A percentile compares a stretch with the other conserved stretches of the same genome.
Evolutionary conservation across 2,329 filamentous ascomycete genomes (phyloP).

Genomic region (Bimuria novae-zelandiae): DNA sequence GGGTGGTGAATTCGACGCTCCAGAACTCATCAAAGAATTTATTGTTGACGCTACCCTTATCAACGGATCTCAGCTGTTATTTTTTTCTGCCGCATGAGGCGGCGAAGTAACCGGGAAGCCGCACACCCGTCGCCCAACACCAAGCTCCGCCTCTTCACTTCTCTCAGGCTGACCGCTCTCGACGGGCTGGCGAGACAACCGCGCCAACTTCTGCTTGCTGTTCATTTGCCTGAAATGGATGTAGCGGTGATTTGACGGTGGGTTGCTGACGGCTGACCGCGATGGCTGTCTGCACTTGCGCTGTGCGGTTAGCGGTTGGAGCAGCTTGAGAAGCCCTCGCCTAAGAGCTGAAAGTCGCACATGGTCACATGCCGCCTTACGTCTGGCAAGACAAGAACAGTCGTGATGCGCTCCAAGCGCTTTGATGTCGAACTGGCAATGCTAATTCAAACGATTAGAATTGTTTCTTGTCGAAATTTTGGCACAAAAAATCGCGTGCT

Average conservation of each 20-base stretch:
- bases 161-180: no score
- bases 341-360: no score
- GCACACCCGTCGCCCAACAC: conserved; percentile 2
- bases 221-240: no score
- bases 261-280: not conserved
- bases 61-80: not conserved
- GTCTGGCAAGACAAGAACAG: not conserved
- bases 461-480: no score
- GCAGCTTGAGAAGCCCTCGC: not conserved
- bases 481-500: no score
- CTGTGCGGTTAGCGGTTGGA: not conserved
- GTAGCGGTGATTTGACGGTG: not conserved
- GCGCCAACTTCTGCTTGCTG: no score
- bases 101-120: not conserved
- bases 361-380: no score
- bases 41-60: not conserved
- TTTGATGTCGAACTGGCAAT: not conserved
- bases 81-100: not conserved
- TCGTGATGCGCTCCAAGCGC: not conserved
- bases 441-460: not conserved
- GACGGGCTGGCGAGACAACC: no score
- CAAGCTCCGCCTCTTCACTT: conserved; percentile 7
- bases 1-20: not conserved
- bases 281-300: conserved; percentile 1
- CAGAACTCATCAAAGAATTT: not conserved